Evolutionary conservation across 2,329 filamentous ascomycete genomes (phyloP).

Genomic region (Epicoccum nigrum): DNA sequence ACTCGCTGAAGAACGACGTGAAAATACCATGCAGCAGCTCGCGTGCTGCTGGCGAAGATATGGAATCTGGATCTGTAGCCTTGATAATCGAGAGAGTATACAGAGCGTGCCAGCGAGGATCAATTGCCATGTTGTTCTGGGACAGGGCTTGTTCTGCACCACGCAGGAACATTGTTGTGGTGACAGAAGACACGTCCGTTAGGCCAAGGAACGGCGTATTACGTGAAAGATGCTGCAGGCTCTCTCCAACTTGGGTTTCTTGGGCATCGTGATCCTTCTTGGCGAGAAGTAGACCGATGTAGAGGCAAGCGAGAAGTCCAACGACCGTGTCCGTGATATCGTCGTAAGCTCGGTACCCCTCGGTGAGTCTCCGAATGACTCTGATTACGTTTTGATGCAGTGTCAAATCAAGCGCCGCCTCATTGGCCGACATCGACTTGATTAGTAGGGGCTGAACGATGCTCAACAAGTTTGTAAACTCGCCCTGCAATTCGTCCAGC

Average conservation of each 20-base stretch:
- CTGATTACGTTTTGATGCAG: slow-evolving; percentile 66
- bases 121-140: slow-evolving; percentile 29
- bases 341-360: slow-evolving; percentile 78
- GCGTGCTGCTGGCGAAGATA: slow-evolving; percentile 22
- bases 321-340: slow-evolving; percentile 81
- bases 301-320: slow-evolving; percentile 79
- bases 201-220: slow-evolving; percentile 45
- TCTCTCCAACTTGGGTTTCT: slow-evolving; percentile 22
- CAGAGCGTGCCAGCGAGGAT: slow-evolving; percentile 47
- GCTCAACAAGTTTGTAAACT: slow-evolving; percentile 75
- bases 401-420: slow-evolving; percentile 40
- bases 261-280: slow-evolving; percentile 27
- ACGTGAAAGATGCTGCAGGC: slow-evolving; percentile 32
- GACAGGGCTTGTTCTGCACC: slow-evolving; percentile 28
- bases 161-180: slow-evolving; percentile 25
- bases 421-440: slow-evolving; percentile 28
- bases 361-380: slow-evolving; percentile 71
- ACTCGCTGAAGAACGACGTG: slow-evolving; percentile 76
- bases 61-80: slow-evolving; percentile 27
- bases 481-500: slow-evolving; percentile 75
- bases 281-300: slow-evolving; percentile 72
- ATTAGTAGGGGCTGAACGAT: slow-evolving; percentile 40
- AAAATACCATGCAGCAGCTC: slow-evolving; percentile 69
- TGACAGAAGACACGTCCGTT: slow-evolving; percentile 8
- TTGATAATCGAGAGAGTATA: slow-evolving; percentile 33